These are phyloP conservation scores for Excoecaria agallocha DNA, from an alignment of 345 rosid genomes.

Conservation along the genomic window DNA sequence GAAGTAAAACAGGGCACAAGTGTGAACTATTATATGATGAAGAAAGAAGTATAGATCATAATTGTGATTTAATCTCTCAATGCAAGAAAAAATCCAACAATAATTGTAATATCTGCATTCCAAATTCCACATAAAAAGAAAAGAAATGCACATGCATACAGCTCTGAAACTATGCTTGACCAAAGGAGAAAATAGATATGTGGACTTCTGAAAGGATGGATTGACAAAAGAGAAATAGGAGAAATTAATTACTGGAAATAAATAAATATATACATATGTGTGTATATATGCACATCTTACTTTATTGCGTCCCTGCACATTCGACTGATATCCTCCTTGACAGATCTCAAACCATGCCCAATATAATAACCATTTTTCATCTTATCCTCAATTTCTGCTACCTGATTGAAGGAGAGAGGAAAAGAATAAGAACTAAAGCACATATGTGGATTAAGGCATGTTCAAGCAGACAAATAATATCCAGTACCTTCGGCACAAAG, in stretches of 20 bases:
- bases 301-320: constrained; percentile 99
- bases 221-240: neutral
- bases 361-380: constrained; percentile 84
- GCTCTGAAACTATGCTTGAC: neutral
- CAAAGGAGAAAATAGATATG: neutral
- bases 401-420: constrained; percentile 45
- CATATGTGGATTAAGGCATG: constrained; percentile 7
- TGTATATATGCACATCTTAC: constrained; percentile 39
- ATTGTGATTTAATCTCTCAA: neutral
- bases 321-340: constrained; percentile 91
- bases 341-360: constrained; percentile 77
- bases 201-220: neutral
- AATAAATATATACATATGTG: neutral
- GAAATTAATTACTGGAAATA: neutral
- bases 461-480: constrained; percentile 10
- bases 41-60: neutral
- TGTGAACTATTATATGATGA: neutral
- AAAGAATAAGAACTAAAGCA: constrained; percentile 22
- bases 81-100: neutral
- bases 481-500: constrained; percentile 77
- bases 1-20: neutral
- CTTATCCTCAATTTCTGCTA: constrained; percentile 76
- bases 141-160: neutral
- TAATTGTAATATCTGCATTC: neutral
- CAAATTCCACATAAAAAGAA: neutral